These are phyloP conservation scores for Backusella westeae DNA, from an alignment of 192 early-diverging fungal species.

Conservation along the genomic window DNA sequence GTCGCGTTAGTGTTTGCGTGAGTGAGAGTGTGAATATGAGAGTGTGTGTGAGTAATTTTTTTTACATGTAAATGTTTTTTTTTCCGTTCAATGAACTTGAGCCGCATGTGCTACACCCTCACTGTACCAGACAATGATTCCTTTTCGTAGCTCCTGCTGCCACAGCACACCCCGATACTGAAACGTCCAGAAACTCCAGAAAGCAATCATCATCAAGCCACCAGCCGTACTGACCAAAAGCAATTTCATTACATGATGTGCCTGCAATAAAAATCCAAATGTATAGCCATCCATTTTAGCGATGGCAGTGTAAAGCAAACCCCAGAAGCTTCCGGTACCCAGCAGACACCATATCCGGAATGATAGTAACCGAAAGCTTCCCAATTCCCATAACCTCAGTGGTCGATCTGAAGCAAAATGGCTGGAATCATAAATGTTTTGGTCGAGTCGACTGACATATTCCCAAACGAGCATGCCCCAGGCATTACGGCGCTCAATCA, in stretches of 20 bases:
- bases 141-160: conserved; percentile 51
- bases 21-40: neutral
- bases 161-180: conserved; percentile 53
- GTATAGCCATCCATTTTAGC: conserved; percentile 30
- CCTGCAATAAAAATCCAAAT: conserved; percentile 22
- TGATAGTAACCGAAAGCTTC: conserved; percentile 19
- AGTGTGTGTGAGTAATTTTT: neutral
- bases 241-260: conserved; percentile 31
- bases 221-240: conserved; percentile 40
- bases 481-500: conserved; percentile 47
- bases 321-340: conserved; percentile 47
- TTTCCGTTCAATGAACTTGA: conserved; percentile 2
- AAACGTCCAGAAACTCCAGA: conserved; percentile 59
- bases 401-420: neutral
- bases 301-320: conserved; percentile 33
- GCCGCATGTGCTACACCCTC: conserved; percentile 23
- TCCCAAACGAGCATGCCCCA: conserved; percentile 58
- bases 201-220: conserved; percentile 46
- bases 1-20: neutral
- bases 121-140: conserved; percentile 48
- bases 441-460: conserved; percentile 45
- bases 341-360: conserved; percentile 49
- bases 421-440: conserved; percentile 23
- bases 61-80: neutral
- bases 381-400: neutral